Percentiles rank a stretch among this genome's conserved stretches.
Evolutionary conservation across 2,329 filamentous ascomycete species (phyloP).

Genomic region (Escovopsis sp.): DNA sequence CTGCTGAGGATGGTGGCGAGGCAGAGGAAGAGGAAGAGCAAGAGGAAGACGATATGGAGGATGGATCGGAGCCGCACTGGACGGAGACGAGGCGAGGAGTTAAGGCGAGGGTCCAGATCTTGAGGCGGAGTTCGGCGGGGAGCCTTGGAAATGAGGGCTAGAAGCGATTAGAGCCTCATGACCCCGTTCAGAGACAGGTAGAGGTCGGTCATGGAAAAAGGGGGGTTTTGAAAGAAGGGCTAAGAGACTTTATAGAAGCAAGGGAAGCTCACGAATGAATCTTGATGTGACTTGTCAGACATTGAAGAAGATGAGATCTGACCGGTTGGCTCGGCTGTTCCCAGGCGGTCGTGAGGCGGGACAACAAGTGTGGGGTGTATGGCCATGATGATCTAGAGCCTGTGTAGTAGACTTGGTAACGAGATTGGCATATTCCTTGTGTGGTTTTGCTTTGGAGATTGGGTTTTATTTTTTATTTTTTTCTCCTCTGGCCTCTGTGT

Average conservation of each 20-base stretch:
- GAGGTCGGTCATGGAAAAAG: too few species aligned
- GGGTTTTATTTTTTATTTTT: too few species aligned
- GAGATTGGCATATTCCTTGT: neutral
- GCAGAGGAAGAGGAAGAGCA: neutral
- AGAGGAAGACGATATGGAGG: conserved; percentile 6
- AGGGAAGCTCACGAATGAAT: conserved; percentile 2
- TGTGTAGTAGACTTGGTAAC: neutral
- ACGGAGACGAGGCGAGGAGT: conserved; percentile 28
- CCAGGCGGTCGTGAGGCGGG: neutral
- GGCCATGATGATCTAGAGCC: neutral
- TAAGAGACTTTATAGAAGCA: neutral
- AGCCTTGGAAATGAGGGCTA: conserved; percentile 29
- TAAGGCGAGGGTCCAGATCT: conserved; percentile 32
- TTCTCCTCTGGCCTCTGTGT: too few species aligned
- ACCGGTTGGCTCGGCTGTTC: neutral
- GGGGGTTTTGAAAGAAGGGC: neutral
- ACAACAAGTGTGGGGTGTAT: neutral
- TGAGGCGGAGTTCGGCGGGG: conserved; percentile 31
- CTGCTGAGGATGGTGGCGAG: neutral
- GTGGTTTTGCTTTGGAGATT: too few species aligned
- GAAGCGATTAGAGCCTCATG: too few species aligned
- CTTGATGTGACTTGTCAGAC: neutral
- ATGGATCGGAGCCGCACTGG: conserved; percentile 21
- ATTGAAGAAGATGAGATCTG: neutral
- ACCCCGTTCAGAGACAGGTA: too few species aligned